Evolutionary conservation across 2,329 filamentous ascomycete genomes (phyloP).

Genomic region (Cladorrhinum sp.): DNA sequence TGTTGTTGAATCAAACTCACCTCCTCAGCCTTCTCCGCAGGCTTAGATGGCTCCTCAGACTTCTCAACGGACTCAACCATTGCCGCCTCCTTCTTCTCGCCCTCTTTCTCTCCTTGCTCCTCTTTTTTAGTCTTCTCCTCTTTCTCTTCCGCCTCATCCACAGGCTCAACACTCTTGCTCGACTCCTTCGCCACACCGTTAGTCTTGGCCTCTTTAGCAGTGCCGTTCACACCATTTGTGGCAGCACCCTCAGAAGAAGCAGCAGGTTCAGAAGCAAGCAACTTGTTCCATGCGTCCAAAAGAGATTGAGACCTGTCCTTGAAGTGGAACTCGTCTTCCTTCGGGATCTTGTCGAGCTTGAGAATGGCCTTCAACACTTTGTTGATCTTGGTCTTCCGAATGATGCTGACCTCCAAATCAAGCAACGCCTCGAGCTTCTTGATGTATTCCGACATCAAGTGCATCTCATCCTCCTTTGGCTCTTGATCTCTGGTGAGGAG

Average conservation of each 20-base stretch:
- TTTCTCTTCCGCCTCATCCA: constrained; percentile 27
- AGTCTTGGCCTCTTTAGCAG: constrained; percentile 36
- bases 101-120: constrained; percentile 31
- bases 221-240: constrained; percentile 42
- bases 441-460: constrained; percentile 72
- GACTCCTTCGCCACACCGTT: constrained; percentile 40
- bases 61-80: constrained; percentile 39
- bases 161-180: constrained; percentile 32
- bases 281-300: constrained; percentile 84
- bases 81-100: constrained; percentile 28
- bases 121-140: constrained; percentile 31
- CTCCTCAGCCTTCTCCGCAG: constrained; percentile 33
- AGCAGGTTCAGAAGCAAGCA: constrained; percentile 61
- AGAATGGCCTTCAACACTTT: constrained; percentile 95
- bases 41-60: constrained; percentile 33
- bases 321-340: constrained; percentile 86
- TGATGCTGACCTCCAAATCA: constrained; percentile 85
- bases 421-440: constrained; percentile 74
- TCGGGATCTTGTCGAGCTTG: constrained; percentile 80
- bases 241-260: constrained; percentile 33
- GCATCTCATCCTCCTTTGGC: constrained; percentile 85
- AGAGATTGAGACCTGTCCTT: constrained; percentile 77
- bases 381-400: constrained; percentile 92
- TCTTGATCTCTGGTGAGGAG: constrained; percentile 80
- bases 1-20: constrained; percentile 24